Evolutionary conservation across 257 asterid genomes (phyloP), one percentile per base, ranked within the genome.

Genomic region (Scutellaria baicalensis): DNA sequence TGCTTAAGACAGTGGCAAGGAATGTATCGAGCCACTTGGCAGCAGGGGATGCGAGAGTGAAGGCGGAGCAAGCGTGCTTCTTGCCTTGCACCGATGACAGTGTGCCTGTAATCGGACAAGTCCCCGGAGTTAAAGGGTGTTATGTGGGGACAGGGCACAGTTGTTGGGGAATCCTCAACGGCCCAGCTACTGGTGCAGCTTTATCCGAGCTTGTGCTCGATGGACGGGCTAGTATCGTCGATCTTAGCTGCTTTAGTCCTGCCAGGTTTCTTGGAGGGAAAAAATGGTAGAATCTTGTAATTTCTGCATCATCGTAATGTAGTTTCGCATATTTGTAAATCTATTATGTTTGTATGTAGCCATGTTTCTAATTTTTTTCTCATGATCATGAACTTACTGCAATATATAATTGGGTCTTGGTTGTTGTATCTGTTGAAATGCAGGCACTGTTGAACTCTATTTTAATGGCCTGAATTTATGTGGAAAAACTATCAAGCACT

Each of bases 121-220:
- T 91, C 69, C 95, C 98, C 0, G 90, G 95, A 0, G 44, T 87
- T n/a, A 69, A 84, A 61, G 94, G 91, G 43, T 89, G 96, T 45
- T 91, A 84, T 38, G 95, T 87, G 42, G 97, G 95, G 0, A 91
- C 96, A 0, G 97, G 95, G 13, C 98, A 93, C 74, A 93, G 84
- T 55, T 93, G 98, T 62, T 93, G 98, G 98, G 98, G 98, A 7
- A 93, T 91, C 74, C 82, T 93, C 8, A 93, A 93, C 48, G 97
- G 95, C 56, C 98, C 97, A 0, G 98, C 95, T 75, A 91, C 97
- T 0, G 98, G 98, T 13, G 91, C 89, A 4, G 92, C 95, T 0
- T 16, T 91, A 78, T 82, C 98, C 1, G 96, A 91, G 80, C 95
- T 93, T 21, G 82, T 91, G 14, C 66, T 93, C 48, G 89, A 89